Base-by-base conservation (phyloP, 1,139 yeast genomes). In the Blastobotrys persicus region DNA sequence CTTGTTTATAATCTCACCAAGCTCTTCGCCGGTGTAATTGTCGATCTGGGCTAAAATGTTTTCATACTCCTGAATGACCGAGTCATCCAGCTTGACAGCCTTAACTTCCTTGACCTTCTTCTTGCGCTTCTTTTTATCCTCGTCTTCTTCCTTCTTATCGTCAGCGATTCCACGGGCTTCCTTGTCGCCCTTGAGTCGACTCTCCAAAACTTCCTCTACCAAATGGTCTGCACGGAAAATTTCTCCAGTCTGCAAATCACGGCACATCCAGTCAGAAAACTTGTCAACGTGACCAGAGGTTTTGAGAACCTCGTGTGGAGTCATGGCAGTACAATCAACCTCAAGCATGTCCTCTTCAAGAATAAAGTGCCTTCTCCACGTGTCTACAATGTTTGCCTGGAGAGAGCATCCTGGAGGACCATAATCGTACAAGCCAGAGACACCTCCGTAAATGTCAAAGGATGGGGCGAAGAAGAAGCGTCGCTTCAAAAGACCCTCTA, bases 381-480 rank as follows among this genome's bases (percentile, higher is more conserved):
- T 79, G 65, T 94, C 98, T 55, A 94, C 75, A 57, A 94, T 79
- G 70, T 92, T 92, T 63, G 97, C 95, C 75, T 92, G 98, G 71
- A 94, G 81, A 12, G 98, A 95, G 75, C 98, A 91, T 54, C 98
- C 98, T 69, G 98, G 97, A 55, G 99, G 99, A 73, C 99, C 99
- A 67, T 89, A 94, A 70, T 94, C 99, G 70, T 88, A 94, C 53
- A 94, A 78, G 59, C 99, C 99, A 48, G 97, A 88, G 46, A 94
- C 98, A 69, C 98, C 98, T 59, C 98, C 98, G 68, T 94, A 94
- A 57, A 92, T 82, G 67, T 94, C 98, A 66, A 94, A 94, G 41
- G 98, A 84, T 56, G 98, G 98, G 34, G 98, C 97, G 67, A 81
- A 92, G 73, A 94, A 94, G 76, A 94, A 94, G 69, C 99, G 81